Evolutionary conservation across 352 stramenopile genomes (phyloP), one percentile per base, ranked within the genome.

Genomic region (Chrysophaeum taylorii): DNA sequence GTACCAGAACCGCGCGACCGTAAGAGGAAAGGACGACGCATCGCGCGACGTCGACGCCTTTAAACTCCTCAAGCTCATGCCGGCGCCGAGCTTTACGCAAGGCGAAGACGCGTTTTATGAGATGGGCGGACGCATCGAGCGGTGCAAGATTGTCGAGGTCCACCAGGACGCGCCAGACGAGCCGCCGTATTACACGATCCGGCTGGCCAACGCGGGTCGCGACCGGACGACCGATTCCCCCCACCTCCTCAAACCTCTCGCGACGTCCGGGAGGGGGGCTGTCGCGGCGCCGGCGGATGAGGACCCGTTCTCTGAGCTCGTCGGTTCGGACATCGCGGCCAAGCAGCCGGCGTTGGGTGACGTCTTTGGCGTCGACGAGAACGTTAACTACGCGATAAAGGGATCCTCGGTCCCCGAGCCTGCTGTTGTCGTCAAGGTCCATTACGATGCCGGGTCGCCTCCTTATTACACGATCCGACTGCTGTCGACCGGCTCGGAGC

Each of bases 391-490:
- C 45, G 12, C 9, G 18, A 25, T 57, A 18, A 57, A 57, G 45
- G 45, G 45, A 5, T 12, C 45, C 9, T 12, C 9, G 21, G 9
- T 36, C 1, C 14, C 57, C 5, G 48, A 60, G 48, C n/a, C n/a
- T 18, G 48, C 5, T 9, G 33, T 25, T n/a, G 48, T 60, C 5
- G 18, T 60, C 48, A 60, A 60, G 33, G 57, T 66, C 33, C 57
- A 66, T 36, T 16, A 16, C 14, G 57, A 66, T 36, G 33, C 31
- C 33, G 33, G 57, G 33, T 31, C 41, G 2, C 14, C 31, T 15
- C 57, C 57, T 18, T 66, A 66, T 25, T 66, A 66, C 36, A 45
- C 57, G 14, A 23, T 66, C 31, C 27, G 9, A 5, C 35, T 66
- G 12, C 18, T 21, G 14, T 60, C 48, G 48, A 66, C 14, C 14